Conservation (phyloP, 108 stramenopile genomes). For the Pseudonitzschia delicatissima region DNA sequence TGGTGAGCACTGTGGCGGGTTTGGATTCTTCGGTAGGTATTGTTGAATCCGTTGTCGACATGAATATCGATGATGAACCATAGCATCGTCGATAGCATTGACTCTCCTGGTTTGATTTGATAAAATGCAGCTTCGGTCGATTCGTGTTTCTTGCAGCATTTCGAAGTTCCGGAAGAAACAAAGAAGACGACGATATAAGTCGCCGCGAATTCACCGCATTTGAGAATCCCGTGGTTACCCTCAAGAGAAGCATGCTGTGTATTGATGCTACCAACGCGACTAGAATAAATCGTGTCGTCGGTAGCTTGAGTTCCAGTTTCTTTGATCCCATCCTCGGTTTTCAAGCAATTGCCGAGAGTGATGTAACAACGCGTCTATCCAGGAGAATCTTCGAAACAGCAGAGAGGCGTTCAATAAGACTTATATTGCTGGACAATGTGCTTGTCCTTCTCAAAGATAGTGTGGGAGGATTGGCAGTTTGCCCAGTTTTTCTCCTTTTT, state of each 20-base stretch:
- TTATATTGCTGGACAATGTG: too few species aligned
- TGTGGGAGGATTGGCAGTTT: too few species aligned
- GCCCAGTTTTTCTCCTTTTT: too few species aligned
- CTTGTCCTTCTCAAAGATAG: too few species aligned
- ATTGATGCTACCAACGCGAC: background rate
- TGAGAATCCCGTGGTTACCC: conserved; percentile 1
- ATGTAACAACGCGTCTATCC: too few species aligned
- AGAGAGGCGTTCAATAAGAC: too few species aligned
- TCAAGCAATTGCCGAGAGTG: too few species aligned
- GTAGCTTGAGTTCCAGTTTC: background rate
- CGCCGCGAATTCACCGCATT: conserved; percentile 1
- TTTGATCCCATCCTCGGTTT: conserved; percentile 3
- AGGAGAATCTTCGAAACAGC: too few species aligned
- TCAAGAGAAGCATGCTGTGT: background rate
- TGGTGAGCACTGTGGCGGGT: background rate
- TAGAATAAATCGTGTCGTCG: background rate
- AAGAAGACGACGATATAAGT: background rate
- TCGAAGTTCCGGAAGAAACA: background rate
- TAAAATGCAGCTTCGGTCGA: too few species aligned
- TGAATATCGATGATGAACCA: background rate
- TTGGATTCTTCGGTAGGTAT: background rate
- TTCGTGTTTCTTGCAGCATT: background rate
- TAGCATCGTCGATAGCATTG: background rate
- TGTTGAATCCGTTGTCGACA: background rate
- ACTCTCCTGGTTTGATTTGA: too few species aligned